Conservation (phyloP, 2,329 filamentous ascomycete genomes). For the Sarocladium brachiariae region DNA sequence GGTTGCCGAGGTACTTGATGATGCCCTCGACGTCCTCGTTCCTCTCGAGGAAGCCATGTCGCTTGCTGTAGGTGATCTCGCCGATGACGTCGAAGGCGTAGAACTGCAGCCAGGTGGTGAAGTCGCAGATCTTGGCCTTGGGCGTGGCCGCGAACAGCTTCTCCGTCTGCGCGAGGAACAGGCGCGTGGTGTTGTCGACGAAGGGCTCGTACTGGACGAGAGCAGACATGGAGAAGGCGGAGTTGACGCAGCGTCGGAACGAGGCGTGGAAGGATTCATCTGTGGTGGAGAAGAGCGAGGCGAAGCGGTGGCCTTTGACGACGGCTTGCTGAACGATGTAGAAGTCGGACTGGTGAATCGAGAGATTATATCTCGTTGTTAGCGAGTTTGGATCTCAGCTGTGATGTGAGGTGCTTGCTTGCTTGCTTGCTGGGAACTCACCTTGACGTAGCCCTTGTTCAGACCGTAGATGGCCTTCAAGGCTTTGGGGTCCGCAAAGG, state of each 20-base stretch:
- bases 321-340: slow-evolving; percentile 73
- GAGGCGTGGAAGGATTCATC: slow-evolving; percentile 70
- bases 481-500: slow-evolving; percentile 66
- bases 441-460: slow-evolving; percentile 76
- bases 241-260: slow-evolving; percentile 68
- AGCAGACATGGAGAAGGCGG: slow-evolving; percentile 70
- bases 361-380: background rate
- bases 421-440: too few relatives aligned
- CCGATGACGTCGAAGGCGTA: slow-evolving; percentile 9
- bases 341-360: slow-evolving; percentile 59
- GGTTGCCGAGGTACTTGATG: slow-evolving; percentile 3
- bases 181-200: slow-evolving; percentile 65
- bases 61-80: slow-evolving; percentile 7
- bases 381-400: too few relatives aligned
- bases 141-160: slow-evolving; percentile 37
- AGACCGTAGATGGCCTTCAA: slow-evolving; percentile 73
- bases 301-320: slow-evolving; percentile 58
- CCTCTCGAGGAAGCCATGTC: slow-evolving; percentile 7
- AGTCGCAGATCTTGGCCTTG: slow-evolving; percentile 1
- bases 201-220: slow-evolving; percentile 75
- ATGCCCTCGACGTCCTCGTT: slow-evolving; percentile 10
- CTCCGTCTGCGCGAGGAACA: slow-evolving; percentile 61
- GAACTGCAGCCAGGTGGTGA: slow-evolving; percentile 9
- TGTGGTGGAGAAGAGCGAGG: slow-evolving; percentile 69
- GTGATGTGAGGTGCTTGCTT: too few relatives aligned